These are phyloP conservation scores for Austroboletus niveus DNA, from an alignment of 1,284 basidiomycete genomes.

Conservation along the genomic window DNA sequence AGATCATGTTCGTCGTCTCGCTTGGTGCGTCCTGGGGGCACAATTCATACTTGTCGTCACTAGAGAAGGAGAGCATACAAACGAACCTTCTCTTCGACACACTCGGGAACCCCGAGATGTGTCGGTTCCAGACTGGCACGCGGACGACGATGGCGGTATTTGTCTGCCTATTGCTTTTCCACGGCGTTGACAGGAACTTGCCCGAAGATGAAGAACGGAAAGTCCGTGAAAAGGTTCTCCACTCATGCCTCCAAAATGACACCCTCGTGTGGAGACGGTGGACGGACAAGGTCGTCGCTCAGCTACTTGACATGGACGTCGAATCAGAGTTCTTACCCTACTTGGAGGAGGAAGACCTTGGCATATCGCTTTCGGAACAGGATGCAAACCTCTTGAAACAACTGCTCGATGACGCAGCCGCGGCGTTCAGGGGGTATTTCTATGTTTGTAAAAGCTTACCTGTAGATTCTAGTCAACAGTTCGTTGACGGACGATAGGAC, in stretches of 20 bases:
- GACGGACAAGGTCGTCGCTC: conserved; percentile 16
- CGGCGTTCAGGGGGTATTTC: neutral
- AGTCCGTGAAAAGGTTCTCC: neutral
- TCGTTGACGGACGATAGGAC: neutral
- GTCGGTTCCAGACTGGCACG: conserved; percentile 7
- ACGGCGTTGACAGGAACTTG: neutral
- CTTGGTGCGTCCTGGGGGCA: conserved; percentile 28
- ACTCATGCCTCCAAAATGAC: conserved; percentile 11
- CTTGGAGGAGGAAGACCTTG: too few relatives aligned
- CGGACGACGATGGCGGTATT: conserved; percentile 22
- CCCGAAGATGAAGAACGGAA: neutral
- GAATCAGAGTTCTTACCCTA: neutral
- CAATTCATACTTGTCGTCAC: conserved; percentile 25
- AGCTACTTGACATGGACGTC: conserved; percentile 9
- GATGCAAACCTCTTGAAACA: neutral
- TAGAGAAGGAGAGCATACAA: conserved; percentile 30
- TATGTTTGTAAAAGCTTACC: neutral
- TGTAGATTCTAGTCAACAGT: neutral
- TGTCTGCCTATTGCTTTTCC: conserved; percentile 19
- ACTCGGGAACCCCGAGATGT: conserved; percentile 12
- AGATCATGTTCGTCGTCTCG: conserved; percentile 29
- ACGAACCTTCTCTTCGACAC: conserved; percentile 12
- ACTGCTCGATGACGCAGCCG: conserved; percentile 1
- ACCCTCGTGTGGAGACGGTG: conserved; percentile 26
- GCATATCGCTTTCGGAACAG: neutral